Evolutionary conservation across 2,329 filamentous ascomycete species (phyloP).

Genomic region (Colletotrichum filicis): DNA sequence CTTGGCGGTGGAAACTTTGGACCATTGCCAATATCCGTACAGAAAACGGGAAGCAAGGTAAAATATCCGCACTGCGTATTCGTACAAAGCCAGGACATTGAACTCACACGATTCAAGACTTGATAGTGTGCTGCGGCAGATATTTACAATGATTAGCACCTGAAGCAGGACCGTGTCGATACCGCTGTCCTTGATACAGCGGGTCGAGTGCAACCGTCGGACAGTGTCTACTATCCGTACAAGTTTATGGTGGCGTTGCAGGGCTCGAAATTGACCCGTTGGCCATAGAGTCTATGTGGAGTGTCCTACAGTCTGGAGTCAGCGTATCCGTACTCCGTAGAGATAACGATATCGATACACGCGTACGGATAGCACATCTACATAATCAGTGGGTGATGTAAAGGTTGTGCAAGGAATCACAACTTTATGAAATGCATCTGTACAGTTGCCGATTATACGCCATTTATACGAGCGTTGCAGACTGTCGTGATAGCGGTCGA

Average conservation of each 20-base stretch:
- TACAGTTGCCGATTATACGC: slow-evolving; percentile 4
- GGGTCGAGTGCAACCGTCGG: slow-evolving; percentile 9
- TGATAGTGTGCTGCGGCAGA: slow-evolving; percentile 16
- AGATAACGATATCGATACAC: not conserved
- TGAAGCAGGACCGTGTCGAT: slow-evolving; percentile 3
- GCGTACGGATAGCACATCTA: not conserved
- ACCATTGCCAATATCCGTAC: not conserved
- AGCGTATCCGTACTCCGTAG: too few relatives aligned
- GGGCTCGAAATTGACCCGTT: not conserved
- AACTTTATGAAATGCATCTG: slow-evolving; percentile 14
- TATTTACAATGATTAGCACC: not conserved
- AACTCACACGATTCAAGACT: not conserved
- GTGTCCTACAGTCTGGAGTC: too few relatives aligned
- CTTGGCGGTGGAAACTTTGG: not conserved
- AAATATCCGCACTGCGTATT: not conserved
- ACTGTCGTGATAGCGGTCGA: not conserved
- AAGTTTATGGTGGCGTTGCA: slow-evolving; percentile 6
- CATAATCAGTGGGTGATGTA: not conserved
- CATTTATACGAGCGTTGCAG: slow-evolving; percentile 15
- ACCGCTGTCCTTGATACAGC: not conserved
- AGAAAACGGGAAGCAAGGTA: not conserved
- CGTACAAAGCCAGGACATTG: not conserved
- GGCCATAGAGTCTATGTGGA: not conserved
- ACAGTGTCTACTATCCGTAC: not conserved
- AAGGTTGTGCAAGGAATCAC: not conserved